These are phyloP conservation scores for Mortierella polycephala DNA, from an alignment of 371 early-diverging fungal species.

Conservation along the genomic window DNA sequence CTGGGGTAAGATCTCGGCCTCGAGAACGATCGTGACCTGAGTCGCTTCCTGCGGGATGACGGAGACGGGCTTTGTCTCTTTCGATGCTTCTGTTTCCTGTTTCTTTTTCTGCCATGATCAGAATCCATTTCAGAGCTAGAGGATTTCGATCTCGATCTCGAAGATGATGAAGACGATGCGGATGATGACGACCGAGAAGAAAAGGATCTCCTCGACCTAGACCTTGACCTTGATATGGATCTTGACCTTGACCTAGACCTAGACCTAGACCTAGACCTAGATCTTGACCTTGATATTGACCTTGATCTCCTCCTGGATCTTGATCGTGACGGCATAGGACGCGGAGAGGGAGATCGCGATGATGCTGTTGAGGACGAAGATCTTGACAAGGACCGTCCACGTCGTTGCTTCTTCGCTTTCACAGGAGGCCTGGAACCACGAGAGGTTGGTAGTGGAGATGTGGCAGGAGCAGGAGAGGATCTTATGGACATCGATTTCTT, in stretches of 20 bases:
- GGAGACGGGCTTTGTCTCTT: too few species aligned
- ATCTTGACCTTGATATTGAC: slow-evolving; percentile 4
- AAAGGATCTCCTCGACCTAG: background rate
- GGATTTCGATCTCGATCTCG: slow-evolving; percentile 3
- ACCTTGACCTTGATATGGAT: background rate
- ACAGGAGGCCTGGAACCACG: background rate
- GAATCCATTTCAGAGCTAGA: background rate
- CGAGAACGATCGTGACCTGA: background rate
- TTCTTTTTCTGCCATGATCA: background rate
- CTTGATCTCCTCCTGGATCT: slow-evolving; percentile 14
- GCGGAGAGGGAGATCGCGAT: slow-evolving; percentile 26
- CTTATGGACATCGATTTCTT: background rate
- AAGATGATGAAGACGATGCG: background rate
- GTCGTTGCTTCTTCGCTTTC: slow-evolving; percentile 17
- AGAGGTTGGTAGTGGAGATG: background rate
- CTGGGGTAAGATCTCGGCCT: background rate
- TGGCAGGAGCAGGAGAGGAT: background rate
- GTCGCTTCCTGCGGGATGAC: too few species aligned
- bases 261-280: slow-evolving; percentile 2
- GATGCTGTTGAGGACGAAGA: slow-evolving; percentile 17
- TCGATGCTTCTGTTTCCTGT: background rate
- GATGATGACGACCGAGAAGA: background rate
- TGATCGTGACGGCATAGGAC: slow-evolving; percentile 21
- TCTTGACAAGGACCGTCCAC: slow-evolving; percentile 5
- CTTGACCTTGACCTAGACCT: slow-evolving; percentile 16